Base-by-base conservation (phyloP, 148 eudicot species). In the Gaultheria prostrata region DNA sequence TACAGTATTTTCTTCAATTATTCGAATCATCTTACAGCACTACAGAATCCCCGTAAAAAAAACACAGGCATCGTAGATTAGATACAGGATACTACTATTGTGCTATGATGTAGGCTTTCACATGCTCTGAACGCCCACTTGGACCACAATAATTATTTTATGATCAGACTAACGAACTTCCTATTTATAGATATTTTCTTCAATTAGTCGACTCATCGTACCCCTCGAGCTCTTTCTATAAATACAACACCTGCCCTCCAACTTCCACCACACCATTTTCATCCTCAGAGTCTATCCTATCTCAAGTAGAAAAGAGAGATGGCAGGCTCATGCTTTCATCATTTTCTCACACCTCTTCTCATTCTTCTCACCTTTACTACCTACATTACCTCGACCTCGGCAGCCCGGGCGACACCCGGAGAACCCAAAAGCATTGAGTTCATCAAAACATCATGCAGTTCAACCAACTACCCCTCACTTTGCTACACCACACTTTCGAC, bases 391-490 rank as follows among this genome's bases (percentile, higher is more conserved):
- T 82, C 75, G n/a, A 77, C 18, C 82, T 49, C 56, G 1, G 85
- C 70, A 5, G 39, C 67, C 17, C 50, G 50, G 48, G 50, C 53
- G 21, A 15, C n/a, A 4, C 7, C 72, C 17, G 28, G 83, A 15
- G 56, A 39, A 78, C 15, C 70, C 18, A 84, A 28, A 32, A 30
- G 39, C 81, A 69, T 43, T 4, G 84, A 81, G 32, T 87, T 87
- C 85, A 82, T 87, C 70, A 82, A 49, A 85, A 69, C 83, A 46
- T 84, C 84, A 24, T 87, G 89, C 83, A 73, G 76, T 54, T 8
- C 82, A 35, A 79, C 89, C 24, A 73, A 82, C 8, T 85, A 85
- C 33, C 85, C 85, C 1, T 11, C n/a, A 10, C 86, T 85, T 11
- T 87, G 89, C 80, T 74, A 70, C 78, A 43, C 49, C 56, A 67